Evolutionary conservation across 2,329 filamentous ascomycete genomes (phyloP).

Genomic region (Macrophomina pseudophaseolina): DNA sequence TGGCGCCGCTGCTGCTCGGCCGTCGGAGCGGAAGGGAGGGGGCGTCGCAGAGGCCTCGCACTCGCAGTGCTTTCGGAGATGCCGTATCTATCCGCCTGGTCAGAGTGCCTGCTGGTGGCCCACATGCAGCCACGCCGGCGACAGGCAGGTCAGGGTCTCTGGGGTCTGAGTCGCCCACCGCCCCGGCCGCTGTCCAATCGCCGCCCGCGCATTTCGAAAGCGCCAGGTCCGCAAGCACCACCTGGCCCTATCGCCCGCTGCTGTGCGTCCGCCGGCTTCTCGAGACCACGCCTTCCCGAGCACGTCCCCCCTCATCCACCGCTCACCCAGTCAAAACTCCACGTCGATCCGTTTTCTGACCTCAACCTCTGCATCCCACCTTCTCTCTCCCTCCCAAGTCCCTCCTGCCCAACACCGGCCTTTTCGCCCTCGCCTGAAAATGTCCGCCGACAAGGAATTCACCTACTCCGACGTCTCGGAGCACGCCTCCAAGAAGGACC

Average conservation of each 20-base stretch:
- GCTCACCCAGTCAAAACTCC: slow-evolving; percentile 25
- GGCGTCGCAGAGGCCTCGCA: too few species aligned
- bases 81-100: background rate
- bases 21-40: too few species aligned
- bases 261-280: slow-evolving; percentile 14
- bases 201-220: slow-evolving; percentile 3
- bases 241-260: slow-evolving; percentile 20
- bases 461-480: slow-evolving; percentile 49
- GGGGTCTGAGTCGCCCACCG: slow-evolving; percentile 9
- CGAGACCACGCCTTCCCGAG: slow-evolving; percentile 13
- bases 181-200: slow-evolving; percentile 20
- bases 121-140: background rate
- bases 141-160: slow-evolving; percentile 4
- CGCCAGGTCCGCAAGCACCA: slow-evolving; percentile 24
- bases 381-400: background rate
- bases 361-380: background rate
- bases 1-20: background rate
- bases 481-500: slow-evolving; percentile 76
- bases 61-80: background rate
- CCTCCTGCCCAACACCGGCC: background rate
- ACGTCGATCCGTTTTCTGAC: slow-evolving; percentile 16
- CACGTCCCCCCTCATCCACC: slow-evolving; percentile 21
- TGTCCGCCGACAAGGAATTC: slow-evolving; percentile 45
- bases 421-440: slow-evolving; percentile 29
- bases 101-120: background rate